Evolutionary conservation across 2,329 filamentous ascomycete genomes (phyloP).

Genomic region (Dactylonectria macrodidyma): DNA sequence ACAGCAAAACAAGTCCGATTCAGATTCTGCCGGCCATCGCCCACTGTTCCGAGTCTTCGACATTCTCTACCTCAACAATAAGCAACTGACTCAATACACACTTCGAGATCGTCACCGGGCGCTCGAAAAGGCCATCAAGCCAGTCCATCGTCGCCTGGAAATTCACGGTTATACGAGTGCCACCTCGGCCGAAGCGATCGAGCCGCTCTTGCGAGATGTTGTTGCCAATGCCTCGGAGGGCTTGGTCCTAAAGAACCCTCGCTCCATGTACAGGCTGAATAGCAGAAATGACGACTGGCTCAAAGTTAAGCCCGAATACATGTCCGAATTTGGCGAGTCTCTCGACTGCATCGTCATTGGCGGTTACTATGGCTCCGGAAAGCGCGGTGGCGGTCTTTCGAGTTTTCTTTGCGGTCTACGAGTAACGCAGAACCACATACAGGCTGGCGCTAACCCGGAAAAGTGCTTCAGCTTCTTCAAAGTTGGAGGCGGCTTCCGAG

Average conservation of each 20-base stretch:
- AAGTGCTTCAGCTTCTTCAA: constrained; percentile 97
- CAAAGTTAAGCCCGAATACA: constrained; percentile 99
- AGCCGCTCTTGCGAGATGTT: constrained; percentile 83
- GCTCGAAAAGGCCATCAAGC: constrained; percentile 78
- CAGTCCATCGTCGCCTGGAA: constrained; percentile 84
- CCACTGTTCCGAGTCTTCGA: constrained; percentile 92
- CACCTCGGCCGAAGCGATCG: constrained; percentile 79
- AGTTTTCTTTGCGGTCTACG: constrained; percentile 93
- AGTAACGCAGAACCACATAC: constrained; percentile 77
- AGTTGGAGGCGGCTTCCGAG: constrained; percentile 93
- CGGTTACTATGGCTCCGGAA: constrained; percentile 92
- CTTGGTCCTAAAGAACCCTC: constrained; percentile 92
- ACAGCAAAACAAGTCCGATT: constrained; percentile 74
- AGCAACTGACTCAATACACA: constrained; percentile 84
- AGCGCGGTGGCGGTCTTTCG: constrained; percentile 84
- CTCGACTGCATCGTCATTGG: constrained; percentile 92
- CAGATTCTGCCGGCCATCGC: constrained; percentile 64
- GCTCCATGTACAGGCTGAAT: constrained; percentile 88
- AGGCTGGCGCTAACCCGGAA: constrained; percentile 72
- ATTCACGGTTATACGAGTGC: constrained; percentile 82
- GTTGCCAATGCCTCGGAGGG: constrained; percentile 92
- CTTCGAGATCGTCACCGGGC: constrained; percentile 85
- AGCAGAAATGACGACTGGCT: constrained; percentile 97
- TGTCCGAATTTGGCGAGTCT: constrained; percentile 95
- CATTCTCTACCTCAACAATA: constrained; percentile 89